Base-by-base conservation (phyloP, 805 yeast species). In the Pichia nanzhaoensis region DNA sequence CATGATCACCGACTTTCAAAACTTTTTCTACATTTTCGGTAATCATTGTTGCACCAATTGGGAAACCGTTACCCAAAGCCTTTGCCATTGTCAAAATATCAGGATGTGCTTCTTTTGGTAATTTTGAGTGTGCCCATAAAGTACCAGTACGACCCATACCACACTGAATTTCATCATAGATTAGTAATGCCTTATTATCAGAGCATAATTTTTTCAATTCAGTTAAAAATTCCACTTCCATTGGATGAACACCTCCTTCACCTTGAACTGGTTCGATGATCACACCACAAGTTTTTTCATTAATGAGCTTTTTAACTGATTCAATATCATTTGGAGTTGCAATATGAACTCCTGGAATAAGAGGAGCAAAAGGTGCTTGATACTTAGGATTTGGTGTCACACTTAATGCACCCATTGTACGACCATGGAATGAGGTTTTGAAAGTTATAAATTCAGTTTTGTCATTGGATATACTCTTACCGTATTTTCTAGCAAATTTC, bases 211-310 rank as follows among this genome's bases (percentile, higher is more conserved):
- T 64, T 54, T 83, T 81, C 60, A 91, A 68, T 41, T 77, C 78
- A 4, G 70, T 59, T 50, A 91, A 70, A 59, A 86, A 89, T 36
- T 80, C 85, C 0, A 65, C 54, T 33, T 75, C 71, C 47, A 87
- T 75, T 18, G 82, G 78, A 57, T 80, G 78, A 17, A 91, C 82
- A 46, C 99, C 99, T 47, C 99, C 98, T 68, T 91, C 99, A 54
- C 98, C 99, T 70, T 93, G 99, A 48, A 93, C 82, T 19, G 99
- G 99, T 67, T 93, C 99, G 33, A 93, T 81, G 45, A 93, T 93
- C 27, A 93, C 93, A 44, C 90, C 99, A 55, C 95, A 87, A 1
- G 90, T 82, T 52, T 78, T 77, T 3, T 76, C 80, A 50, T 73
- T 69, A 38, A 84, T 75, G 28, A 77, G 62, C 3, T 65, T 58